Conservation (phyloP, 352 stramenopile genomes). For the Phytophthora pinifolia region DNA sequence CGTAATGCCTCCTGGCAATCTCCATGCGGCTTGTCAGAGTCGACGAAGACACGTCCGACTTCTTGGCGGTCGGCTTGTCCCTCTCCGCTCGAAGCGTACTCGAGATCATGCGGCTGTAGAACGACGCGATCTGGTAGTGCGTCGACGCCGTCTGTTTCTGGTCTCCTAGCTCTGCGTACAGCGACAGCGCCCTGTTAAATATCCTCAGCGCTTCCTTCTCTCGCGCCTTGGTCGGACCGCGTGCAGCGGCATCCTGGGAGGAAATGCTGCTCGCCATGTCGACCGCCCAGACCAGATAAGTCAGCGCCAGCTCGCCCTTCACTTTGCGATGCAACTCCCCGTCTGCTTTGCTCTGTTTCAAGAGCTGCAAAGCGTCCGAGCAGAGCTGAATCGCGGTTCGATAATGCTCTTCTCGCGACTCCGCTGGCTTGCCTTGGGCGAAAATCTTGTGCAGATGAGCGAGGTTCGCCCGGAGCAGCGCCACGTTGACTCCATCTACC, state of each 20-base stretch:
- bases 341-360: conserved; percentile 74
- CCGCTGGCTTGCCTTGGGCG: conserved; percentile 44
- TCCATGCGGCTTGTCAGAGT: conserved; percentile 72
- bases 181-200: conserved; percentile 71
- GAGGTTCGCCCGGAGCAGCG: conserved; percentile 76
- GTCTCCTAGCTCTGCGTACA: conserved; percentile 76
- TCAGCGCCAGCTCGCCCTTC: conserved; percentile 79
- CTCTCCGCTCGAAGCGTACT: conserved; percentile 32
- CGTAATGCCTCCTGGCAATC: conserved; percentile 81
- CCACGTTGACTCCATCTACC: conserved; percentile 78
- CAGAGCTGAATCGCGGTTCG: conserved; percentile 62
- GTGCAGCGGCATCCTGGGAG: not conserved
- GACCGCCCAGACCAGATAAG: conserved; percentile 82
- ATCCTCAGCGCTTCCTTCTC: conserved; percentile 56
- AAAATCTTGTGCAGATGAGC: conserved; percentile 87
- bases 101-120: conserved; percentile 65
- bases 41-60: conserved; percentile 17
- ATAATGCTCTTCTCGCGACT: conserved; percentile 58
- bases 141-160: conserved; percentile 73
- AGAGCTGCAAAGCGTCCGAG: conserved; percentile 51
- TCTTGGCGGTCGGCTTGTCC: conserved; percentile 4
- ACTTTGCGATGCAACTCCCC: conserved; percentile 65
- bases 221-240: conserved; percentile 25
- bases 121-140: conserved; percentile 87
- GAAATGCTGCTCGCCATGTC: conserved; percentile 42